A percentile compares a stretch with the other conserved stretches of the same genome.
Evolutionary conservation across 306 rosid species (phyloP).

Genomic region (Bauhinia variegata): DNA sequence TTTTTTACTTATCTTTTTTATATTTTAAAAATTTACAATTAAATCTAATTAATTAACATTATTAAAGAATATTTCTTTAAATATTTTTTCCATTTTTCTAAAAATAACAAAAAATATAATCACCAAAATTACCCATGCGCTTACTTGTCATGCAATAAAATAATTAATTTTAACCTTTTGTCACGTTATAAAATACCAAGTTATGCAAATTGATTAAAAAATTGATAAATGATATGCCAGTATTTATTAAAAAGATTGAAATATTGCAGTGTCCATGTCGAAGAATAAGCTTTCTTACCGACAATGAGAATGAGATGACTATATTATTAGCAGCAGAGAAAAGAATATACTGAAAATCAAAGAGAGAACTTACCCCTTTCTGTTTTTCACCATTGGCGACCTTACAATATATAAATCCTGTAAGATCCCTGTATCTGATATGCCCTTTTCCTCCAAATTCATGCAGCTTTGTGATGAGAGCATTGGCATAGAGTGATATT

Average conservation of each 20-base stretch:
- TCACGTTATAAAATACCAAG: too few relatives aligned
- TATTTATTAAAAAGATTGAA: conserved; percentile 89
- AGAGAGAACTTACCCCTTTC: not conserved
- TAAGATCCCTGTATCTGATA: conserved; percentile 94
- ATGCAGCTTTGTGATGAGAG: conserved; percentile 79
- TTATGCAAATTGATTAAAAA: too few relatives aligned
- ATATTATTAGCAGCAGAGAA: not conserved
- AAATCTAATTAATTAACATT: too few relatives aligned
- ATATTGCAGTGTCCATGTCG: conserved; percentile 89
- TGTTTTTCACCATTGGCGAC: not conserved
- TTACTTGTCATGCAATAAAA: too few relatives aligned
- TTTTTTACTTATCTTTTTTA: too few relatives aligned
- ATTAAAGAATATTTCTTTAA: too few relatives aligned
- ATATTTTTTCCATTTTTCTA: too few relatives aligned
- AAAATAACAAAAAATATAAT: too few relatives aligned
- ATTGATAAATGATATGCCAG: conserved; percentile 79
- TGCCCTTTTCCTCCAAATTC: conserved; percentile 87
- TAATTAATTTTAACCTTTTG: too few relatives aligned
- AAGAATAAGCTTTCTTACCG: conserved; percentile 76
- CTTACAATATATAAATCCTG: conserved; percentile 80
- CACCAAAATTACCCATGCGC: too few relatives aligned
- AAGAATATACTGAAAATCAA: not conserved
- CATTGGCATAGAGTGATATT: conserved; percentile 77
- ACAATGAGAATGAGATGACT: conserved; percentile 39
- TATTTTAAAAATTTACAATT: too few relatives aligned